These are phyloP conservation scores for Trichoderma sp. DNA, from an alignment of 2,329 filamentous ascomycete species.

Conservation along the genomic window DNA sequence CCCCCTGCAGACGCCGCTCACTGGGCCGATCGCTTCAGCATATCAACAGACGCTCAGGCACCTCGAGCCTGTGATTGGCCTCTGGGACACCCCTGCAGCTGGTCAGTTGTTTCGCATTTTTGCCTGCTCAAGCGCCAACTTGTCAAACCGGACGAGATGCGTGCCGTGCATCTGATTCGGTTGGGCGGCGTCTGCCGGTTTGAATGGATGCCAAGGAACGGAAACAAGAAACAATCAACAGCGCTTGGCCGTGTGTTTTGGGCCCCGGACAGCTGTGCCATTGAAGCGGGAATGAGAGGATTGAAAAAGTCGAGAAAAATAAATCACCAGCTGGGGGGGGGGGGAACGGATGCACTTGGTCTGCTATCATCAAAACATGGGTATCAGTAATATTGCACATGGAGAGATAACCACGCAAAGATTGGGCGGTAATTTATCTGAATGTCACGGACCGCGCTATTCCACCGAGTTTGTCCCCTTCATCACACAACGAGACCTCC, in stretches of 20 bases:
- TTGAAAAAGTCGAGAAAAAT: neutral
- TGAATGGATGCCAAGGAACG: neutral
- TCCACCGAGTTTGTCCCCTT: neutral
- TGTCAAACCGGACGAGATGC: neutral
- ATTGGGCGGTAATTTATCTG: neutral
- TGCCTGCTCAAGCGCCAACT: neutral
- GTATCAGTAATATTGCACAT: neutral
- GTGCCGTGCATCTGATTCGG: neutral
- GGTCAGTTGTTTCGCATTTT: neutral
- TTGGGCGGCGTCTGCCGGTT: neutral
- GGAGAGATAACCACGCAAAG: neutral
- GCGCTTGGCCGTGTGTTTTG: neutral
- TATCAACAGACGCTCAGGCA: conserved; percentile 17
- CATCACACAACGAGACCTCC: neutral
- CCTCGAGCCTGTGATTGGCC: conserved; percentile 15
- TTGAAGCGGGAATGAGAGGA: neutral
- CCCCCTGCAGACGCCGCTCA: neutral
- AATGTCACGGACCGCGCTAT: neutral
- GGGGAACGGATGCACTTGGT: no score
- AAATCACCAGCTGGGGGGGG: no score
- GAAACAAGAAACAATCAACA: neutral
- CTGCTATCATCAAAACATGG: no score
- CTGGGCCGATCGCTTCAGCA: conserved; percentile 12
- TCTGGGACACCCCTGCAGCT: neutral
- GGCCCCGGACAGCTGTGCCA: no score